These are phyloP conservation scores for Triadica sebifera DNA, from an alignment of 345 rosid genomes.

Conservation along the genomic window DNA sequence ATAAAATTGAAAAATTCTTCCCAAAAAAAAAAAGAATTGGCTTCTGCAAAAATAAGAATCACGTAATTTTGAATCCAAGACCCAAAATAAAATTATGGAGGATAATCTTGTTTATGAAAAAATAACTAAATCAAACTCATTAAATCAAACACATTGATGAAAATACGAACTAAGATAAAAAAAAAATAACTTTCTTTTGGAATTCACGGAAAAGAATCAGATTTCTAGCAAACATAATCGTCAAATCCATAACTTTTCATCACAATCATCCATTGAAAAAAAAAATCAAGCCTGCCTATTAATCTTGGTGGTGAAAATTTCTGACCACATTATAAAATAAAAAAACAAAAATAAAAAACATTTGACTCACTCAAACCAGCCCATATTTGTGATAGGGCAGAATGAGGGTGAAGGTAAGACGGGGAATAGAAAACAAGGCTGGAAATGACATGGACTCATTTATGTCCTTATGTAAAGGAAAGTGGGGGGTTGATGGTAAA, in stretches of 20 bases:
- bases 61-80: not conserved
- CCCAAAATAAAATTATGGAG: not conserved
- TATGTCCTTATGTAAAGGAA: not conserved
- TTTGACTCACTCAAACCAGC: not conserved
- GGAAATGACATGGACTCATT: no score
- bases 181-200: no score
- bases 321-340: not conserved
- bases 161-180: no score
- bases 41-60: not conserved
- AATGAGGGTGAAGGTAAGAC: not conserved
- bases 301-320: not conserved
- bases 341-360: not conserved
- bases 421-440: not conserved
- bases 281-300: not conserved
- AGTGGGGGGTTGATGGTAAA: not conserved
- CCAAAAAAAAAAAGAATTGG: not conserved
- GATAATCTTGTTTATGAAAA: not conserved
- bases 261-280: not conserved
- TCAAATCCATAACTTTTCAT: no score
- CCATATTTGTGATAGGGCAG: no score
- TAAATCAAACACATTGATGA: not conserved
- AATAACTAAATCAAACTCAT: not conserved
- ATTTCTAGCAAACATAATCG: no score
- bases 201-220: no score
- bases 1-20: not conserved